phyloP scores from a whole-genome alignment of 768 basidiomycete genomes.

The Fistulinella prunicolor region DNA sequence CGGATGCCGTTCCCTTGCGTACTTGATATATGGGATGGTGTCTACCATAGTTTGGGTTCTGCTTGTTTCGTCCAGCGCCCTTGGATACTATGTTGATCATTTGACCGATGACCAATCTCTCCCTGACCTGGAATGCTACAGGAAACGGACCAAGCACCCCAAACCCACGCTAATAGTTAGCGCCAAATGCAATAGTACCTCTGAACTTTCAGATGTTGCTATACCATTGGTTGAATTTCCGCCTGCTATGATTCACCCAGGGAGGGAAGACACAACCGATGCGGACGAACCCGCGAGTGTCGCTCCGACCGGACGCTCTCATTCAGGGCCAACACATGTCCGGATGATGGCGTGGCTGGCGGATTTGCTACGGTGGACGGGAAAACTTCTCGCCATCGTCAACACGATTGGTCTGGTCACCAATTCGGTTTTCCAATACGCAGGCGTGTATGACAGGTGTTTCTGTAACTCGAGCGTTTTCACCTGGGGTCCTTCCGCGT shows the following conservation, averaged over 20 bases:
- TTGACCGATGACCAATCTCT: not conserved
- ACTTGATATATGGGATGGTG: slow-evolving; percentile 27
- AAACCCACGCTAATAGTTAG: no score
- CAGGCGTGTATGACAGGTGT: slow-evolving; percentile 26
- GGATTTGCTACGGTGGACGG: slow-evolving; percentile 23
- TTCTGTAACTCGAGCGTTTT: slow-evolving; percentile 30
- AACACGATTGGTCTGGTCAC: slow-evolving; percentile 28
- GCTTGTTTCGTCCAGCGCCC: slow-evolving; percentile 28
- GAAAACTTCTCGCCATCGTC: slow-evolving; percentile 26
- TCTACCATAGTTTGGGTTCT: slow-evolving; percentile 32
- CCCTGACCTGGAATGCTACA: not conserved
- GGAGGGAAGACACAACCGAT: no score
- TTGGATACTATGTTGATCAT: slow-evolving; percentile 22
- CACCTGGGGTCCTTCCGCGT: slow-evolving; percentile 23
- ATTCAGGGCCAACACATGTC: not conserved
- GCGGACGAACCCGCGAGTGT: no score
- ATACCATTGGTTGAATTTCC: no score
- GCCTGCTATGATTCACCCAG: no score
- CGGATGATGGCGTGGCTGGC: slow-evolving; percentile 1
- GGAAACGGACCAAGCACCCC: no score
- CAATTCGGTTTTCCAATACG: slow-evolving; percentile 30
- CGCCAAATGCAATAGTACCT: no score
- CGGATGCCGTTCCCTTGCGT: slow-evolving; percentile 35
- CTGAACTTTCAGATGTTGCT: no score
- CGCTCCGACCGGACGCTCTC: no score